Percentiles rank a stretch among this genome's conserved stretches.
Conservation (phyloP, 495 filamentous ascomycete species). For the Glutinoglossum americanum region DNA sequence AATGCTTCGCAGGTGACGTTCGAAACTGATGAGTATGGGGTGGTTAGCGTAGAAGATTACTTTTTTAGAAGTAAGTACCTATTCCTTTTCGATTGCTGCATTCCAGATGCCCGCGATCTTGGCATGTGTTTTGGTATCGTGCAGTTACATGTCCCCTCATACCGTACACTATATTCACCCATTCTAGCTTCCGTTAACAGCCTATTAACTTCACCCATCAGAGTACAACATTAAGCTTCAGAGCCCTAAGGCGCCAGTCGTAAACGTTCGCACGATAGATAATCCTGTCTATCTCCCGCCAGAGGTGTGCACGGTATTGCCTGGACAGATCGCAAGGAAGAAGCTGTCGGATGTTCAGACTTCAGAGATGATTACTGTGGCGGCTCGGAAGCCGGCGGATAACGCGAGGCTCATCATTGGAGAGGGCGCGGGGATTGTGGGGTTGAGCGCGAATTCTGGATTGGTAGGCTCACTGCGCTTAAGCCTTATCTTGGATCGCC, state of each 20-base stretch:
- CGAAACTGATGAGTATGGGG: neutral
- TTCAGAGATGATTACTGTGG: conserved; percentile 41
- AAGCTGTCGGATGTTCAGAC: conserved; percentile 37
- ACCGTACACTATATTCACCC: too few species aligned
- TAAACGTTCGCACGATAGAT: conserved; percentile 42
- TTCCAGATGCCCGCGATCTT: too few species aligned
- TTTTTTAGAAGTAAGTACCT: conserved; percentile 9
- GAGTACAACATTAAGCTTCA: conserved; percentile 23
- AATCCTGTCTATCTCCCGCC: conserved; percentile 44
- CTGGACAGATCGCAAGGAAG: conserved; percentile 38
- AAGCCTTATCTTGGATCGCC: neutral
- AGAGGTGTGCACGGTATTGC: conserved; percentile 39
- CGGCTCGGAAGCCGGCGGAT: conserved; percentile 37
- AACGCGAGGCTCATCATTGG: conserved; percentile 46
- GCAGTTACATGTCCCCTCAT: too few species aligned
- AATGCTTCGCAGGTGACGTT: neutral
- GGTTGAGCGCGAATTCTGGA: conserved; percentile 17
- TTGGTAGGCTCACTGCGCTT: neutral
- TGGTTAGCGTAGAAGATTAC: conserved; percentile 9
- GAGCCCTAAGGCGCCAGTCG: conserved; percentile 29
- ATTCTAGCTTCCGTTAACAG: too few species aligned
- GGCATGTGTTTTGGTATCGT: too few species aligned
- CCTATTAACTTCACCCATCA: conserved; percentile 8
- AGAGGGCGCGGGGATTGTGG: conserved; percentile 28
- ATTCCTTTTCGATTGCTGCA: too few species aligned